Evolutionary conservation across 495 filamentous ascomycete genomes (phyloP), one percentile per base, ranked within the genome.

Genomic region (Tuber aestivum): DNA sequence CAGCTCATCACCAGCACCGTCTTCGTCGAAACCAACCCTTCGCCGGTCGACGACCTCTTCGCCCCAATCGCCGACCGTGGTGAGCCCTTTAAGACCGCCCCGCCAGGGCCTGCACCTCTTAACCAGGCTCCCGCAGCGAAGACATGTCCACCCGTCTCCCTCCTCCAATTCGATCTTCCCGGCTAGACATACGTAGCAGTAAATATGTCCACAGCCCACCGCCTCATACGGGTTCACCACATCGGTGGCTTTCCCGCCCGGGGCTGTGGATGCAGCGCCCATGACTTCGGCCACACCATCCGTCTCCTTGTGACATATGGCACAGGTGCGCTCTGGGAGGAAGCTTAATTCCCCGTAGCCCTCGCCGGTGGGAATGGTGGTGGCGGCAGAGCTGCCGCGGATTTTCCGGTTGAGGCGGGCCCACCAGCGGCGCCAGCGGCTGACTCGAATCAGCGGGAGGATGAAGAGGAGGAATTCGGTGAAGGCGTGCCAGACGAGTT

Each of bases 401-500:
- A 95, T 80, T 12, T 90, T 94, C 71, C 91, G 89, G 92, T 93
- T 96, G 27, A 90, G 90, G 70, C 95, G 88, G 40, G 90, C 87
- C 38, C 97, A 87, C 94, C 94, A 97, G 72, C 94, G 88, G 72
- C 92, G 88, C 95, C 95, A 99, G 75, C 94, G 88, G 79, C 91
- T 91, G 75, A 99, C 95, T 68, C 95, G 95, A 65, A 99, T 93
- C 40, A 99, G 86, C 1, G 95, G 95, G 6, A 99, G 87, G 18
- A 99, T 88, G 83, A 99, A 99, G 10, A 99, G 89, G 8, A 99
- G 87, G 81, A 99, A 99, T 83, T 99, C 95, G 38, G 95, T 99
- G 80, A 99, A 97, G 27, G 95, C 95, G 83, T 99, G 95, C 95
- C 95, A 99, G 65, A 99, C 95, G 10, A 99, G 89, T 84, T 99